Percentiles rank a stretch among this genome's conserved stretches.
Conservation (phyloP, 1,284 basidiomycete genomes). For the Cutaneotrichosporon arboriforme region DNA sequence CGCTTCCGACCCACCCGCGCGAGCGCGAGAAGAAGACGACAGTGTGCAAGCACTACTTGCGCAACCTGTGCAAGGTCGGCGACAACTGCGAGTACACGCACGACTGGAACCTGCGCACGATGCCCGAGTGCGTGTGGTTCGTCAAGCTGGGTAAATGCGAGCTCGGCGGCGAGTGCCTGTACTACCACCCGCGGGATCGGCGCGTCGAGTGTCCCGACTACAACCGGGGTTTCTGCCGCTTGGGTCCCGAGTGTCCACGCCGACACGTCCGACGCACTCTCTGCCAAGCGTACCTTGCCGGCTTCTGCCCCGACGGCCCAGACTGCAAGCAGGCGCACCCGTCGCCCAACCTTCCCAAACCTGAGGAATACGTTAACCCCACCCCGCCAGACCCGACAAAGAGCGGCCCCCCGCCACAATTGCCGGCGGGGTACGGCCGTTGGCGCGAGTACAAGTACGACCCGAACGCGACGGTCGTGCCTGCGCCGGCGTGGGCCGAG, state of each 20-base stretch:
- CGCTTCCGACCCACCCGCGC: constrained; percentile 64
- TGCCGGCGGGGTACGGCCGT: constrained; percentile 61
- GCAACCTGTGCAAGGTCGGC: constrained; percentile 97
- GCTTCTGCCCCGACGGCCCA: constrained; percentile 90
- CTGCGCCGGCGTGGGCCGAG: constrained; percentile 40
- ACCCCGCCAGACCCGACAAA: constrained; percentile 67
- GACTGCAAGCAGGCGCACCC: constrained; percentile 81
- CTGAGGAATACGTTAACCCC: constrained; percentile 73
- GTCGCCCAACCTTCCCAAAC: constrained; percentile 53
- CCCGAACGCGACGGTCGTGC: constrained; percentile 50
- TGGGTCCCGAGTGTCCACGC: constrained; percentile 81
- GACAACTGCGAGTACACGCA: constrained; percentile 98
- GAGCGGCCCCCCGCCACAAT: constrained; percentile 75
- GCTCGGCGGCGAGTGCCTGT: constrained; percentile 95
- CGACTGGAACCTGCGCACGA: constrained; percentile 94
- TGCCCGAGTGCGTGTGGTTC: constrained; percentile 99
- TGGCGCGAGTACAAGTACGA: constrained; percentile 75
- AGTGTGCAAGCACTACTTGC: constrained; percentile 99
- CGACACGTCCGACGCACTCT: constrained; percentile 88
- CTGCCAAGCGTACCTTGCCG: constrained; percentile 86
- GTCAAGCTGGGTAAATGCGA: constrained; percentile 98
- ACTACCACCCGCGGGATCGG: constrained; percentile 84
- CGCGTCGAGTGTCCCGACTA: constrained; percentile 94
- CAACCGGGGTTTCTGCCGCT: constrained; percentile 88
- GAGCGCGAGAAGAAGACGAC: constrained; percentile 82